Percentiles rank a stretch among this genome's conserved stretches.
These are phyloP conservation scores for Starmerella stigmatis DNA, from an alignment of 805 yeast genomes.

Conservation along the genomic window DNA sequence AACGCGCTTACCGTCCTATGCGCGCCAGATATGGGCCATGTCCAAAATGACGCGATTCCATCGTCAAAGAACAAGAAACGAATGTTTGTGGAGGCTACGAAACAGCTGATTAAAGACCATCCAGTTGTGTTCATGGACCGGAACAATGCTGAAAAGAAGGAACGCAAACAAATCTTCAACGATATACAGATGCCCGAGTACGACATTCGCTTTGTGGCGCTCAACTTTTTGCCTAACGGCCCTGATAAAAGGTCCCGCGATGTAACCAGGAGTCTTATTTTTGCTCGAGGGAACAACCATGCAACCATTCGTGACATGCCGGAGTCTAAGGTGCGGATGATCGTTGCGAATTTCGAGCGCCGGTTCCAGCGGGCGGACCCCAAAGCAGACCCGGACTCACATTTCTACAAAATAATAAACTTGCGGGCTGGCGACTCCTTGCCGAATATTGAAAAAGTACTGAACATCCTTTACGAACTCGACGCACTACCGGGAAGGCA, in stretches of 20 bases:
- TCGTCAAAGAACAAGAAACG: background rate
- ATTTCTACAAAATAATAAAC: background rate
- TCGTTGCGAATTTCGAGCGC: background rate
- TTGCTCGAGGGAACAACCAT: background rate
- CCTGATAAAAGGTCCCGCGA: background rate
- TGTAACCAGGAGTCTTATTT: background rate
- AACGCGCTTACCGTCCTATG: background rate
- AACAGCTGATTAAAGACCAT: background rate
- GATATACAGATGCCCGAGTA: background rate
- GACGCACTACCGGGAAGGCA: too few relatives aligned
- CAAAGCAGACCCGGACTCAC: background rate
- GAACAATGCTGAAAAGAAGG: slow-evolving; percentile 2
- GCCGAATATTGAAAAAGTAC: background rate
- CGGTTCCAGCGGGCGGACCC: background rate
- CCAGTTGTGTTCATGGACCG: background rate
- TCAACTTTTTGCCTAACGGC: slow-evolving; percentile 1
- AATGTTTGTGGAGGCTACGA: background rate
- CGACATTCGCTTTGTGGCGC: background rate
- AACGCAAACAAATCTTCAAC: background rate
- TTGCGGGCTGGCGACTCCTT: background rate
- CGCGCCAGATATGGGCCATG: background rate
- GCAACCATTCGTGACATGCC: background rate
- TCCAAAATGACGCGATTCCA: slow-evolving; percentile 2
- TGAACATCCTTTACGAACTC: background rate
- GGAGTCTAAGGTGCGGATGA: background rate